Conservation (phyloP, 2,329 filamentous ascomycete species). For the Ploettnerulaceae sp. region DNA sequence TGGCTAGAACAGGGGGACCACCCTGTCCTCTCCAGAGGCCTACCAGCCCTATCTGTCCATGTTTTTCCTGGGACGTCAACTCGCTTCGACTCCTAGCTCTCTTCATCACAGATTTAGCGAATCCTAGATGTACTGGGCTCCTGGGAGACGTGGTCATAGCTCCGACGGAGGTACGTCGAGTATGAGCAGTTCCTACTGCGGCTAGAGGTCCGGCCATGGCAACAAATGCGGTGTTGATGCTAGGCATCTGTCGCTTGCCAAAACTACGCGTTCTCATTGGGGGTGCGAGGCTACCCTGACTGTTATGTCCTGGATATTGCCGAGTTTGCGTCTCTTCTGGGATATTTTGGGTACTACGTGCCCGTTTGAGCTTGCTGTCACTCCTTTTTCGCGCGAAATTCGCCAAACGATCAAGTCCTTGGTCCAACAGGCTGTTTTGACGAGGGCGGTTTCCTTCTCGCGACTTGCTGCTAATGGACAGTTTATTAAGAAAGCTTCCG, state of each 20-base stretch:
- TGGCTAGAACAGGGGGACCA: constrained; percentile 53
- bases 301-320: constrained; percentile 34
- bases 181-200: constrained; percentile 50
- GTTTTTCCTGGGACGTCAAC: constrained; percentile 36
- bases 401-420: constrained; percentile 30
- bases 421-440: constrained; percentile 50
- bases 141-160: constrained; percentile 47
- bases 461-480: constrained; percentile 46
- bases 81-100: constrained; percentile 55
- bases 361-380: constrained; percentile 32
- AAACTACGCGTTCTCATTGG: constrained; percentile 47
- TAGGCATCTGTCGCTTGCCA: constrained; percentile 47
- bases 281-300: constrained; percentile 41
- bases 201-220: constrained; percentile 52
- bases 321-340: constrained; percentile 26
- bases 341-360: constrained; percentile 27
- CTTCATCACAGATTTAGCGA: constrained; percentile 40
- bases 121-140: constrained; percentile 34
- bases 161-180: constrained; percentile 57
- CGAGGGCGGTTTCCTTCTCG: constrained; percentile 38
- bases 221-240: constrained; percentile 54
- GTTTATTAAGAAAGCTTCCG: constrained; percentile 59
- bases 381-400: constrained; percentile 32
- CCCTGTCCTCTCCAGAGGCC: constrained; percentile 53
- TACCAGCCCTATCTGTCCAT: constrained; percentile 39